Base-by-base conservation (phyloP, 164 flowering plant species). In the Piper longum region DNA sequence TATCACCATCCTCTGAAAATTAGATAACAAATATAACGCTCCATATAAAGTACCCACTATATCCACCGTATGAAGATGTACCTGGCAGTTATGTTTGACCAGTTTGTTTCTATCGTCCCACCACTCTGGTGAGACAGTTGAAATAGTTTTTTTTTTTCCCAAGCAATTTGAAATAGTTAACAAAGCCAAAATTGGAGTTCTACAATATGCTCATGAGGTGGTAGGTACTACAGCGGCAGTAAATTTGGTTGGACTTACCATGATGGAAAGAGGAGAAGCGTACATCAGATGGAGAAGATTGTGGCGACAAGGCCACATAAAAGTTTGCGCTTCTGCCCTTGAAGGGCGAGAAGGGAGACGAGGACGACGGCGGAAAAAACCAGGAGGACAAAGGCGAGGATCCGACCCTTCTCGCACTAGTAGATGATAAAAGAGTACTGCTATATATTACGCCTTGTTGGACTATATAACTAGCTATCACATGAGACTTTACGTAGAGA, bases 201-300 rank as follows among this genome's bases (percentile, higher is more conserved):
- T 26, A 26, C 36, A 26, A 1, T 26, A 26, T 26, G 36, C 36
- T 26, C 36, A 26, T 26, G 1, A 26, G 36, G 36, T 26, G 36
- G 36, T 26, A 0, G 52, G 14, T 2, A 2, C 9, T 0, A 48
- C 9, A 48, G 52, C 14, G 8, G 19, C 4, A 17, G 19, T 16
- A 18, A 0, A 6, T 42, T 7, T 19, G 4, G 1, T 8, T 8
- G 2, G 13, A n/a, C 81, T 78, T 80, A 91, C 98, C 85, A 92
- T 83, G 78, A 89, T 72, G 4, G 98, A 78, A 0, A 91, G 81
- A 5, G 96, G 98, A 0, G 98, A 85, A 55, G 80, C 97, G 64
- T 89, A 89, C 98, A 92, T 92, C 83, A 69, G 65, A 89, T 83
- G 64, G 96, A 88, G 84, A 88, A 88, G 67, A 89, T 64, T 68